Conservation (phyloP, 164 flowering plant genomes). For the Santalum album region DNA sequence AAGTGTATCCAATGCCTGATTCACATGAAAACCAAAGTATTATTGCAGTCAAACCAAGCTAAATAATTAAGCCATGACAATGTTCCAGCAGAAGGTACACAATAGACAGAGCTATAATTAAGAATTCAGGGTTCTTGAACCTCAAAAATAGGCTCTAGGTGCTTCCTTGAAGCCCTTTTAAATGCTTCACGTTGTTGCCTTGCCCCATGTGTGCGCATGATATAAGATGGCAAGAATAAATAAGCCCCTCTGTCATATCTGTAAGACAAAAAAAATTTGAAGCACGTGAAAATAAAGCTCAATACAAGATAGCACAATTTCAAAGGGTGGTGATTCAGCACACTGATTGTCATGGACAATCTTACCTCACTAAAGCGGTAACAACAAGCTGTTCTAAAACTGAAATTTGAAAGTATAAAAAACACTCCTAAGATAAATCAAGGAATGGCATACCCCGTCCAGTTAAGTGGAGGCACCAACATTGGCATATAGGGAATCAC, state of each 20-base stretch:
- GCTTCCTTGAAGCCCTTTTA: neutral
- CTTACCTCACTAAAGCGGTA: neutral
- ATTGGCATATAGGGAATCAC: conserved; percentile 74
- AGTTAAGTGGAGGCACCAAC: conserved; percentile 50
- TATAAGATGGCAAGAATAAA: neutral
- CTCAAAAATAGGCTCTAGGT: neutral
- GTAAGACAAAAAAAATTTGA: too few relatives aligned
- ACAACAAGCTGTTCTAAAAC: neutral
- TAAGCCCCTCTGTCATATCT: conserved; percentile 1
- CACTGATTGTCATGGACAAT: too few relatives aligned
- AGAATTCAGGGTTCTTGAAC: neutral
- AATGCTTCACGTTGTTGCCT: neutral
- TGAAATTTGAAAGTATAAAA: neutral
- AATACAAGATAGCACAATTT: too few relatives aligned
- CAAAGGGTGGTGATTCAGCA: too few relatives aligned
- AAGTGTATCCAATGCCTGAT: neutral
- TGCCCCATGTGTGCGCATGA: conserved; percentile 1
- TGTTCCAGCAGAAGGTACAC: neutral
- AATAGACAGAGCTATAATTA: neutral
- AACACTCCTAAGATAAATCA: neutral
- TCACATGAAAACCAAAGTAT: neutral
- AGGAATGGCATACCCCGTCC: conserved; percentile 43
- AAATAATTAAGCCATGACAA: neutral
- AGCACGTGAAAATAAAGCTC: too few relatives aligned
- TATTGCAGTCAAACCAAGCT: neutral